Evolutionary conservation across 345 rosid species (phyloP).

Genomic region (Raphanus sativus): DNA sequence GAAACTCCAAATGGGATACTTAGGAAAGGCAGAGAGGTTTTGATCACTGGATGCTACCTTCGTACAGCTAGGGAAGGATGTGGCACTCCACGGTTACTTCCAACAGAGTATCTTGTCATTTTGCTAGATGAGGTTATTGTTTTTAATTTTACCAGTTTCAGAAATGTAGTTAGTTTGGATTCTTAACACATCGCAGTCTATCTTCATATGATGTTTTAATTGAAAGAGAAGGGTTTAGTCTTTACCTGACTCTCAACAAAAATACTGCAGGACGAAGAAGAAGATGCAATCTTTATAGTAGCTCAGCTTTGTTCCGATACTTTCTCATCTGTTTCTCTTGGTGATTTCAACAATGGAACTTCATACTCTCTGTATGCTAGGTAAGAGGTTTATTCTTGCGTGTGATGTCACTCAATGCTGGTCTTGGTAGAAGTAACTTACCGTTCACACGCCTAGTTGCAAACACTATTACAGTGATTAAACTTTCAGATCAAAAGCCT

Average conservation of each 20-base stretch:
- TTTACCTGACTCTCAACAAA: slow-evolving; percentile 21
- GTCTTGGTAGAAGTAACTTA: slow-evolving; percentile 21
- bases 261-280: slow-evolving; percentile 71
- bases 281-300: slow-evolving; percentile 75
- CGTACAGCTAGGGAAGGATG: slow-evolving; percentile 90
- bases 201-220: no score
- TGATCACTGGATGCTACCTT: slow-evolving; percentile 87
- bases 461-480: slow-evolving; percentile 15
- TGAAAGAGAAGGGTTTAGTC: no score
- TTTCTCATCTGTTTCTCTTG: slow-evolving; percentile 74
- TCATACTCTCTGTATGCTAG: slow-evolving; percentile 85
- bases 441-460: slow-evolving; percentile 6
- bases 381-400: slow-evolving; percentile 41
- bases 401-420: slow-evolving; percentile 1
- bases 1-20: slow-evolving; percentile 71
- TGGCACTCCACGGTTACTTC: slow-evolving; percentile 79
- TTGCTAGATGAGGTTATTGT: slow-evolving; percentile 76
- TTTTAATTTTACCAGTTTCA: not conserved
- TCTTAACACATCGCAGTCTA: no score
- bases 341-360: slow-evolving; percentile 53
- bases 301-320: slow-evolving; percentile 86
- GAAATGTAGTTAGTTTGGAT: not conserved
- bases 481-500: not conserved
- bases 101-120: slow-evolving; percentile 90
- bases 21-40: slow-evolving; percentile 81